These are phyloP conservation scores for Saccharomycopsis javanensis DNA, from an alignment of 805 yeast genomes.

Conservation along the genomic window DNA sequence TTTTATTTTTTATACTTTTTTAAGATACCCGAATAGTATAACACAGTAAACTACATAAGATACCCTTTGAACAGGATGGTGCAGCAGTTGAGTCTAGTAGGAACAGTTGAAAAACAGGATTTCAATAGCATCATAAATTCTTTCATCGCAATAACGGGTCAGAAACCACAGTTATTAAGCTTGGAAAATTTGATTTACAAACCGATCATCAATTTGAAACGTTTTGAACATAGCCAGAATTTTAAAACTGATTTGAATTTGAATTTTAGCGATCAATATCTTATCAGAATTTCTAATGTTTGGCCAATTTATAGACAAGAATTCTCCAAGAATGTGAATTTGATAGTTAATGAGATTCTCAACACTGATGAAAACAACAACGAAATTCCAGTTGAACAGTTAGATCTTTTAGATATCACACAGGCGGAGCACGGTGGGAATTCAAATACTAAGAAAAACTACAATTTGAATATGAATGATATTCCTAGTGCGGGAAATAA, in stretches of 20 bases:
- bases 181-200: slow-evolving; percentile 8
- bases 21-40: no score
- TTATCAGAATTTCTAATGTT: slow-evolving; percentile 1
- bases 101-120: slow-evolving; percentile 4
- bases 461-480: slow-evolving; percentile 61
- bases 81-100: slow-evolving; percentile 16
- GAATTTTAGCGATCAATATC: slow-evolving; percentile 13
- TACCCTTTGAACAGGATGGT: no score
- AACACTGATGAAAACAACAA: slow-evolving; percentile 7
- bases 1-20: no score
- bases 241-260: slow-evolving; percentile 12
- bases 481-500: slow-evolving; percentile 69
- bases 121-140: slow-evolving; percentile 14
- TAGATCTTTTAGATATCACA: not conserved
- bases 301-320: slow-evolving; percentile 10
- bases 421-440: not conserved
- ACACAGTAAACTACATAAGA: no score
- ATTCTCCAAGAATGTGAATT: slow-evolving; percentile 9
- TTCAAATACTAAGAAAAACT: slow-evolving; percentile 23
- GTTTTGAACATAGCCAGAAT: slow-evolving; percentile 7
- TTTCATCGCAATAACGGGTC: slow-evolving; percentile 16
- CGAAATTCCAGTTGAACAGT: not conserved
- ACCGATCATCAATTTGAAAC: slow-evolving; percentile 13
- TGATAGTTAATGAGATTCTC: slow-evolving; percentile 16
- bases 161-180: slow-evolving; percentile 11